Conservation (phyloP, 2,329 filamentous ascomycete species). For the Sclerotinia borealis region DNA sequence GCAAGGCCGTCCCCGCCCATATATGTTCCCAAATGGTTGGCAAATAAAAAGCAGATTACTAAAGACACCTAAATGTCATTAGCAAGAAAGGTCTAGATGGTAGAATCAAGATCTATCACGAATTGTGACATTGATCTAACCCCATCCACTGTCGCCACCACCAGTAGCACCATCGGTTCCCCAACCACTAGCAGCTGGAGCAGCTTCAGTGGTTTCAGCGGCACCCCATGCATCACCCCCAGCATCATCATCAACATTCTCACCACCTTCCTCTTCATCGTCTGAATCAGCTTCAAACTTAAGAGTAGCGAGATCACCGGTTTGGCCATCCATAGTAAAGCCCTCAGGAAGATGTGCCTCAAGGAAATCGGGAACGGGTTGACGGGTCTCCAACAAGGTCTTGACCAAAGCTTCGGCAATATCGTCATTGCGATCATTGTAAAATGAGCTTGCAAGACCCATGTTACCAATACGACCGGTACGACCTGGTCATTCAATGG, state of each 20-base stretch:
- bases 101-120: not conserved
- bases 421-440: conserved; percentile 68
- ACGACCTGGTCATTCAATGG: conserved; percentile 51
- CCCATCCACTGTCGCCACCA: not conserved
- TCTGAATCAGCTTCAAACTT: conserved; percentile 53
- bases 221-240: not conserved
- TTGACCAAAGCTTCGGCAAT: conserved; percentile 71
- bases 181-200: not conserved
- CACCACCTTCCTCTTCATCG: conserved; percentile 48
- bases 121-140: not conserved
- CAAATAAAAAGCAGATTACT: not conserved
- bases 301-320: conserved; percentile 17
- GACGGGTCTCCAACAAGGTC: conserved; percentile 72
- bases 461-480: conserved; percentile 89
- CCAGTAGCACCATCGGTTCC: not conserved
- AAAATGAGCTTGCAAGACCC: conserved; percentile 85
- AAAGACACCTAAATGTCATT: not conserved
- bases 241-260: conserved; percentile 12
- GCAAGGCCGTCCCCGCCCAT: not conserved
- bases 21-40: not conserved
- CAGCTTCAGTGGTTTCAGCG: not conserved
- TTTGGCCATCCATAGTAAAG: conserved; percentile 25
- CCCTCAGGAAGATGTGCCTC: conserved; percentile 55
- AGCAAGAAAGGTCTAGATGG: not conserved
- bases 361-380: conserved; percentile 79